Evolutionary conservation across 164 flowering plant species (phyloP).

Genomic region (Malania oleifera): DNA sequence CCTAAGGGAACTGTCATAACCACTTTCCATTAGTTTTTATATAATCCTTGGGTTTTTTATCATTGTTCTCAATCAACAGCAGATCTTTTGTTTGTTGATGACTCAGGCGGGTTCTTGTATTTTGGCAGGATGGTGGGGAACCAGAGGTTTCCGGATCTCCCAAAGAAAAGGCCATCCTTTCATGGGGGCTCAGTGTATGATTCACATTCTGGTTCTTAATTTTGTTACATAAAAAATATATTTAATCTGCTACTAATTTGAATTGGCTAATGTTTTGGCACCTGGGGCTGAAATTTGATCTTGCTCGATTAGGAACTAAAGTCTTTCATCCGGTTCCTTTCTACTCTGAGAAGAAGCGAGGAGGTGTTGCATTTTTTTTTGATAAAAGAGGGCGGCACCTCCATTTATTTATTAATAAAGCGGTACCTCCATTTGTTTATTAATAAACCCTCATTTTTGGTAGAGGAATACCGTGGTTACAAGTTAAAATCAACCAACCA

Average conservation of each 20-base stretch:
- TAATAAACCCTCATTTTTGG: too few relatives aligned
- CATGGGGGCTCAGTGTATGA: constrained; percentile 31
- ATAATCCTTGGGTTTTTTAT: not conserved
- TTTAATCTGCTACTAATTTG: too few relatives aligned
- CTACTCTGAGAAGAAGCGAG: constrained; percentile 50
- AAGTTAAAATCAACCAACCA: too few relatives aligned
- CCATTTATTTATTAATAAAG: too few relatives aligned
- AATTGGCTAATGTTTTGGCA: constrained; percentile 13
- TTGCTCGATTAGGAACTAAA: constrained; percentile 21
- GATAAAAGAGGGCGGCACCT: too few relatives aligned
- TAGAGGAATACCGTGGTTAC: too few relatives aligned
- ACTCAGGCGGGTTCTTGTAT: not conserved
- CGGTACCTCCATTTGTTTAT: too few relatives aligned
- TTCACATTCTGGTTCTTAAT: too few relatives aligned
- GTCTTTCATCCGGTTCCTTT: constrained; percentile 43
- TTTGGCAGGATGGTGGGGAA: constrained; percentile 32
- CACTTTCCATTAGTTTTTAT: too few relatives aligned
- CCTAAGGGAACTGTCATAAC: too few relatives aligned
- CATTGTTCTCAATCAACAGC: not conserved
- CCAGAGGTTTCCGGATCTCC: constrained; percentile 43
- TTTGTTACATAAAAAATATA: too few relatives aligned
- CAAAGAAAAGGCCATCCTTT: constrained; percentile 47
- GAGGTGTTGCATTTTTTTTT: too few relatives aligned
- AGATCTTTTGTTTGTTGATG: not conserved
- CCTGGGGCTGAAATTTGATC: constrained; percentile 45